These are phyloP conservation scores for Digitaria exilis DNA, from an alignment of 202 grass and related monocot genomes.

Conservation along the genomic window DNA sequence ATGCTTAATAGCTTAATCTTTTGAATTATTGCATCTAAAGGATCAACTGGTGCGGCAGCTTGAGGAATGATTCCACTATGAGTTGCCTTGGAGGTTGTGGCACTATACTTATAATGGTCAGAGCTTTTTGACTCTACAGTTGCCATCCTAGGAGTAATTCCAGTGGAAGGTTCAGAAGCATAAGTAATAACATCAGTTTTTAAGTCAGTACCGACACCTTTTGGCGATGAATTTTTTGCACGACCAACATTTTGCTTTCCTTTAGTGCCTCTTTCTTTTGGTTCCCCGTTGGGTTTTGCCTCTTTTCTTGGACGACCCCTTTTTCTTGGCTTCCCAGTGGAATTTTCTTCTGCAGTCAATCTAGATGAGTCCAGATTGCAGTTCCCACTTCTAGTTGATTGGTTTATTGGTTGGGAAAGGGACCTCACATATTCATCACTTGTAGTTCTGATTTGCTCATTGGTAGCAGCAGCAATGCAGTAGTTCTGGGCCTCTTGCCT, in stretches of 20 bases:
- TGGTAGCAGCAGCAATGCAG: conserved; percentile 22
- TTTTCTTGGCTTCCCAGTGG: conserved; percentile 42
- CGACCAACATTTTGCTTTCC: conserved; percentile 36
- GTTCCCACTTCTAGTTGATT: conserved; percentile 32
- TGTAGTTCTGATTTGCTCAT: conserved; percentile 17
- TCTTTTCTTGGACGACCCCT: conserved; percentile 53
- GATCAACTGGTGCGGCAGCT: conserved; percentile 36
- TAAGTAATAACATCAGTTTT: conserved; percentile 32
- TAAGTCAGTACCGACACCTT: conserved; percentile 10
- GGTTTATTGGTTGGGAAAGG: conserved; percentile 25
- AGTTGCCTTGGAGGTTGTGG: conserved; percentile 9
- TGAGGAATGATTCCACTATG: conserved; percentile 32
- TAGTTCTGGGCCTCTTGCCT: conserved; percentile 18
- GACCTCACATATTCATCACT: conserved; percentile 17
- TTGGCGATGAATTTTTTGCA: conserved; percentile 31
- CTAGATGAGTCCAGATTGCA: conserved; percentile 23
- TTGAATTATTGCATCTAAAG: conserved; percentile 58
- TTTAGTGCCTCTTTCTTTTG: conserved; percentile 44
- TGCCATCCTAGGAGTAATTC: not conserved
- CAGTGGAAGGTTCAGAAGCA: conserved; percentile 40
- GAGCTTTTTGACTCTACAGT: conserved; percentile 27
- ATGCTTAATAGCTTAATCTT: conserved; percentile 62
- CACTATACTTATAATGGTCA: conserved; percentile 15
- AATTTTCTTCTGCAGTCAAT: conserved; percentile 44
- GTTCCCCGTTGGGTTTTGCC: conserved; percentile 35